These are phyloP conservation scores for Thermothielavioides terrestris DNA, from an alignment of 495 filamentous ascomycete genomes.

Conservation along the genomic window DNA sequence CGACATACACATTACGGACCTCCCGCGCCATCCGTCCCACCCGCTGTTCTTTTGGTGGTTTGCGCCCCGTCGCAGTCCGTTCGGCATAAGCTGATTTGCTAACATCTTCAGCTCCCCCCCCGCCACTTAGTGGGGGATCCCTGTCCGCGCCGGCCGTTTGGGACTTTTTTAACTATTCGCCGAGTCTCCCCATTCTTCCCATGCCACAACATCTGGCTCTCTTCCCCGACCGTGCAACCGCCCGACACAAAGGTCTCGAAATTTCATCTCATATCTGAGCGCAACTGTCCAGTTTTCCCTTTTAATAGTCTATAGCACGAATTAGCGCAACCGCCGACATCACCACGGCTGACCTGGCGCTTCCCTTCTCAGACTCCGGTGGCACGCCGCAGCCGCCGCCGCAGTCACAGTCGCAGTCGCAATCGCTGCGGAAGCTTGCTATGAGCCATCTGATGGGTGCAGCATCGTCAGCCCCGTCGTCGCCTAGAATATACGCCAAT, in stretches of 20 bases:
- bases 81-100: constrained; percentile 16
- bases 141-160: too few species aligned
- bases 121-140: constrained; percentile 5
- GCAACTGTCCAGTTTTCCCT: too few species aligned
- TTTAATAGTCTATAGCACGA: too few species aligned
- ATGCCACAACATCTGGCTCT: constrained; percentile 18
- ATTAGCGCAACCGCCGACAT: not conserved
- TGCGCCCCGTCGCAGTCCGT: too few species aligned
- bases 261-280: not conserved
- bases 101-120: constrained; percentile 3
- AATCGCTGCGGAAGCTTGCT: constrained; percentile 41
- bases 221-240: constrained; percentile 8
- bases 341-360: constrained; percentile 20
- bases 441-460: constrained; percentile 38
- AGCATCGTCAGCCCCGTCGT: constrained; percentile 23
- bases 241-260: constrained; percentile 15
- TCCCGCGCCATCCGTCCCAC: too few species aligned
- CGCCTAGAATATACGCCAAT: constrained; percentile 20
- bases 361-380: constrained; percentile 17
- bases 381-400: constrained; percentile 33
- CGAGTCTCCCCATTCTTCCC: constrained; percentile 10
- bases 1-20: too few species aligned
- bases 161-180: constrained; percentile 6
- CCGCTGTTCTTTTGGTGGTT: not conserved
- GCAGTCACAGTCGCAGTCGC: constrained; percentile 29